A percentile compares a stretch with the other conserved stretches of the same genome.
These are phyloP conservation scores for Aspergillus unguis DNA, from an alignment of 2,329 filamentous ascomycete species.

Conservation along the genomic window DNA sequence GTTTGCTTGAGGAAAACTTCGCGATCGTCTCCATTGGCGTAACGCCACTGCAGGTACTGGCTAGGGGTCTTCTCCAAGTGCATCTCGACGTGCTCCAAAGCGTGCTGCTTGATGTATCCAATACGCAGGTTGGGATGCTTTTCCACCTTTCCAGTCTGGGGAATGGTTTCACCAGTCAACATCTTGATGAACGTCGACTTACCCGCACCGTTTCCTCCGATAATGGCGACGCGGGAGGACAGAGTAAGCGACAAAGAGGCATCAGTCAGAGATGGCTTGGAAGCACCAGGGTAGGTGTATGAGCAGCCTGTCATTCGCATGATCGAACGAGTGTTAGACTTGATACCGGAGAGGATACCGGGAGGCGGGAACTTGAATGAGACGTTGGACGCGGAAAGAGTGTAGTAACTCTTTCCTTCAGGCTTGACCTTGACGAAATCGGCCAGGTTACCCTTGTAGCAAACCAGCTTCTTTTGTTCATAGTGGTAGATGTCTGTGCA, in stretches of 20 bases:
- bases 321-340: constrained; percentile 89
- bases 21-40: constrained; percentile 92
- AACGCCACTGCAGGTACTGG: constrained; percentile 98
- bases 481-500: constrained; percentile 99
- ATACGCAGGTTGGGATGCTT: constrained; percentile 99
- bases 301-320: constrained; percentile 90
- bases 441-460: constrained; percentile 51
- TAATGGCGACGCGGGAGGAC: constrained; percentile 91
- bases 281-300: constrained; percentile 86
- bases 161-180: constrained; percentile 86
- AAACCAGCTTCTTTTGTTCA: constrained; percentile 86
- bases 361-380: constrained; percentile 98
- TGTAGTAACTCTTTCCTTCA: constrained; percentile 98
- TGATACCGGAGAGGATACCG: constrained; percentile 90
- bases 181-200: constrained; percentile 99
- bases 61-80: constrained; percentile 98
- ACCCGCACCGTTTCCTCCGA: constrained; percentile 94
- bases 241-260: constrained; percentile 84
- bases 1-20: constrained; percentile 98
- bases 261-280: constrained; percentile 82
- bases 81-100: constrained; percentile 98
- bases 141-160: constrained; percentile 80
- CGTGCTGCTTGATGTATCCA: constrained; percentile 99
- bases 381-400: constrained; percentile 78
- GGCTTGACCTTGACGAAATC: constrained; percentile 83